Base-by-base conservation (phyloP, 495 filamentous ascomycete species). In the Talaromyces trachyspermus region DNA sequence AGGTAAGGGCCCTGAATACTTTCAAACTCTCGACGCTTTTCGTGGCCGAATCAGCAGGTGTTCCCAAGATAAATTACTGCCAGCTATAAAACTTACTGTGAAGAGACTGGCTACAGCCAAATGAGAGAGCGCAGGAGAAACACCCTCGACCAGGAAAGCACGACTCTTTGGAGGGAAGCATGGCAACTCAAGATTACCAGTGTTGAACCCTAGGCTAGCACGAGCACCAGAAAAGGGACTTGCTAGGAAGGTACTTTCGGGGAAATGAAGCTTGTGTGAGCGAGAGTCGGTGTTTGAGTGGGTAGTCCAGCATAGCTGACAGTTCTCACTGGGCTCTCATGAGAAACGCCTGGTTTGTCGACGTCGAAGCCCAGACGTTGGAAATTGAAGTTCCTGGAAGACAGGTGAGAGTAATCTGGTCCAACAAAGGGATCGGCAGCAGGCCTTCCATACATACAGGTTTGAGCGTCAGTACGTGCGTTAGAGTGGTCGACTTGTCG, bases 11-110 rank as follows among this genome's bases (percentile, higher is more conserved):
- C 56, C 44, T 59, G 60, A 29, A 65, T 46, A 14, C 59, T 62
- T n/a, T 45, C 55, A 46, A 62, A 62, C 51, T 65, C 59, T 25
- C 57, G 59, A n/a, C 62, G 62, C 62, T 65, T 41, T 41, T n/a
- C n/a, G 20, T 2, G 18, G 52, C 43, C 18, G 11, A 9, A 20
- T 56, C 44, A 60, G 44, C 29, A 23, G 15, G 15, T 4, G 14
- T 22, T 36, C 27, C 4, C n/a, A 51, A 26, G 19, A 46, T n/a
- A 23, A 45, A 49, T 22, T 11, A 12, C 6, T 10, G 12, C 15
- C 2, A 27, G 3, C 2, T 14, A 10, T 10, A 5, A 3, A 20
- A 53, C 60, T 54, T 54, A 66, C 63, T 30, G 56, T 59, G 26
- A 66, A 64, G 43, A 66, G 58, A 12, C 55, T 55, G 33, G 62